Base-by-base conservation (phyloP, 169 alveolate genomes). In the Neospora caninum region DNA sequence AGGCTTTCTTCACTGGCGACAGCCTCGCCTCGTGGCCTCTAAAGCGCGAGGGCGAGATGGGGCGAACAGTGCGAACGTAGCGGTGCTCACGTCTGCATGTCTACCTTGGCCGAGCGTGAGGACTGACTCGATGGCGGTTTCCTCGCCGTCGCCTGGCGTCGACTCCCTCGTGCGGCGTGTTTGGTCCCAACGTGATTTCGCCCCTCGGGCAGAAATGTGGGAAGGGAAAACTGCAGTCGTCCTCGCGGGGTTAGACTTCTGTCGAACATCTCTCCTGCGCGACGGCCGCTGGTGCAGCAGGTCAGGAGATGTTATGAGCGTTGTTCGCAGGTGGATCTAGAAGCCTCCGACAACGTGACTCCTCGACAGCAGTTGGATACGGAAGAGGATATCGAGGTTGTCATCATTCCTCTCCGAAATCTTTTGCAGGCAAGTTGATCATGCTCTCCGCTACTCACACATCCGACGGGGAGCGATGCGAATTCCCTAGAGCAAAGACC, bases 351-450 rank as follows among this genome's bases (percentile, higher is more conserved):
- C 39, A 78, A 78, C 42, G 39, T n/a, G 39, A 16, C 86, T 78
- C 49, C 45, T 6, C 86, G 45, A 16, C 86, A 78, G 86, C 49
- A 78, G 86, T 38, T 78, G 86, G 86, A 78, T n/a, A 16, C 39
- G 0, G 49, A 78, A 20, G 86, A 78, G 42, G 86, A 78, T n/a
- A 78, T 78, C 45, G 86, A 78, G 27, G 86, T 78, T n/a, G n/a
- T n/a, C n/a, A n/a, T 78, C 39, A 38, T 78, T 78, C 86, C 86
- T 38, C 45, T 78, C 39, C 39, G n/a, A 13, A n/a, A 16, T n/a
- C 86, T 78, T 25, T 10, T 20, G 86, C 86, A 78, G 86, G 86
- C 45, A 78, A 64, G 73, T 1, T 29, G 20, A n/a, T n/a, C n/a
- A n/a, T n/a, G 31, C 7, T 64, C n/a, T 16, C 1, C 20, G 73